Percentiles rank a stretch among this genome's conserved stretches.
Conservation (phyloP, 495 filamentous ascomycete species). For the Hyaloscypha bicolor region DNA sequence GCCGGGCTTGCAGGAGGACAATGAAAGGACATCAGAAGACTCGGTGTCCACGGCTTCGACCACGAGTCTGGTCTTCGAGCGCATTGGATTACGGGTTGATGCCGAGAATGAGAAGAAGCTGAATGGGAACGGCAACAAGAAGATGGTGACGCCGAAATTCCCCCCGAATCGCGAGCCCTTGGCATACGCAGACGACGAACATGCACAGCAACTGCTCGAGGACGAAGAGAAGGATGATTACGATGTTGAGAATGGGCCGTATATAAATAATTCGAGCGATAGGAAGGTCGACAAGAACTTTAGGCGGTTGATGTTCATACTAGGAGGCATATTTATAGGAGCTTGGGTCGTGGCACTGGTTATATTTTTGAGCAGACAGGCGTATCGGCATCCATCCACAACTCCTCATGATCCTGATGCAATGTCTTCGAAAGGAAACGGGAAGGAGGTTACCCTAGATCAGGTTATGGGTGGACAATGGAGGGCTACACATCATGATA, state of each 20-base stretch:
- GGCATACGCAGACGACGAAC: conserved; percentile 25
- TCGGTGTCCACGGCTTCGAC: conserved; percentile 73
- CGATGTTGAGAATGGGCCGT: conserved; percentile 46
- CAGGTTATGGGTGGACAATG: conserved; percentile 77
- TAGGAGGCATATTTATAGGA: conserved; percentile 66
- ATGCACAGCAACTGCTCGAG: conserved; percentile 30
- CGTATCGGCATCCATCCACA: conserved; percentile 62
- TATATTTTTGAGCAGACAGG: conserved; percentile 68
- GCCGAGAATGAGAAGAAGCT: conserved; percentile 18
- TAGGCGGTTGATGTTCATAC: conserved; percentile 66
- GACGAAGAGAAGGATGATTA: conserved; percentile 44
- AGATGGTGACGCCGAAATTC: conserved; percentile 30
- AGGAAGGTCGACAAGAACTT: conserved; percentile 59
- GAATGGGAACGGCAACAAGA: conserved; percentile 24
- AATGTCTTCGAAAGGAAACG: conserved; percentile 63
- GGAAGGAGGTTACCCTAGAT: conserved; percentile 79
- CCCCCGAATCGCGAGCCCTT: conserved; percentile 22
- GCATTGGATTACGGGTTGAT: conserved; percentile 54
- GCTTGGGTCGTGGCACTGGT: conserved; percentile 81
- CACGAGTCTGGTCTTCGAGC: conserved; percentile 77
- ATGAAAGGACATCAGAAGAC: conserved; percentile 47
- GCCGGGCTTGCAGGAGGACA: conserved; percentile 26
- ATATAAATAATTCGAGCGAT: conserved; percentile 28
- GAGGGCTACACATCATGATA: conserved; percentile 65
- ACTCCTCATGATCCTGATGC: conserved; percentile 69